phyloP scores from a whole-genome alignment of 176 grass and related monocot genomes.

The Puccinellia tenuiflora region DNA sequence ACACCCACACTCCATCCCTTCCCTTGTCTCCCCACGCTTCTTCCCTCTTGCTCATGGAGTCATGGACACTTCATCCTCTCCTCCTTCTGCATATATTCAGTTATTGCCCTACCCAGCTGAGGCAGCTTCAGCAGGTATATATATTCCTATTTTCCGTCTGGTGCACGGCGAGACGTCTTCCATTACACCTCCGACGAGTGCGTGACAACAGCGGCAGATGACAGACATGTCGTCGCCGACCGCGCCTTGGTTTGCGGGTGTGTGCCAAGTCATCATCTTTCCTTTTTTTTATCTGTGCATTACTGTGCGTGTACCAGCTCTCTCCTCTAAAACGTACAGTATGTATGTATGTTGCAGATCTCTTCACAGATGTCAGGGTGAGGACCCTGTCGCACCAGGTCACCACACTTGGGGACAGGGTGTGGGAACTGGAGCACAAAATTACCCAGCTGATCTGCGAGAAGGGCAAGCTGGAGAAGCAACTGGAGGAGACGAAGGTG shows the following conservation, averaged over 20 bases:
- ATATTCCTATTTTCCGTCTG: neutral
- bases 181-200: neutral
- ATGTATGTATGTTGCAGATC: neutral
- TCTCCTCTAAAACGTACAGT: neutral
- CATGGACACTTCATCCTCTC: neutral
- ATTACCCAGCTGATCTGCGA: neutral
- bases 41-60: neutral
- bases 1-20: neutral
- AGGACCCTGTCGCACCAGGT: slow-evolving; percentile 14
- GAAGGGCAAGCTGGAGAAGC: slow-evolving; percentile 17
- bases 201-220: neutral
- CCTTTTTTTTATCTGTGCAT: neutral
- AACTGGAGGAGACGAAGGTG: neutral
- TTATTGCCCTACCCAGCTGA: no score
- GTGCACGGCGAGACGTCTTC: neutral
- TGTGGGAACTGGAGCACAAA: neutral
- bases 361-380: slow-evolving; percentile 16
- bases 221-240: neutral
- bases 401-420: neutral
- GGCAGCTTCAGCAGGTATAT: neutral
- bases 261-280: neutral
- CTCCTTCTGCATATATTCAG: neutral
- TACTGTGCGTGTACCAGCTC: neutral
- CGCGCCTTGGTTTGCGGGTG: slow-evolving; percentile 10
- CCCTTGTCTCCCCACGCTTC: neutral